Percentiles rank a stretch among this genome's conserved stretches.
phyloP scores from a whole-genome alignment of 208 protist species.

The Leishmania braziliensis region DNA sequence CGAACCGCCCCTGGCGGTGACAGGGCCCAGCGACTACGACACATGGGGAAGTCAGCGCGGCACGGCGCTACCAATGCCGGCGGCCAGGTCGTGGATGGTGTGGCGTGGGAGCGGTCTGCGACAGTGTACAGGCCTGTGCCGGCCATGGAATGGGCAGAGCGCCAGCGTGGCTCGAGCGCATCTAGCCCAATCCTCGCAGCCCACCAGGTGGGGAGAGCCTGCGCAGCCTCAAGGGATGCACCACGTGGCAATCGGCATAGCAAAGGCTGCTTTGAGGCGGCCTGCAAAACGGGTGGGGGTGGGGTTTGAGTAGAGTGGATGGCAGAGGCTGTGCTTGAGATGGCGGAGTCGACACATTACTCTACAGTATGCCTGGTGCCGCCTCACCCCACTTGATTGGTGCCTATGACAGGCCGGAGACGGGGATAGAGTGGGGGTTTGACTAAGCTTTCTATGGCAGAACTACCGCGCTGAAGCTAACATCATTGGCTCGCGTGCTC shows the following conservation, averaged over 20 bases:
- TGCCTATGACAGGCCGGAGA: too few species aligned
- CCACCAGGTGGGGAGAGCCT: background rate
- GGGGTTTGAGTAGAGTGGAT: background rate
- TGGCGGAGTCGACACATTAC: background rate
- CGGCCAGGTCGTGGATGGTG: background rate
- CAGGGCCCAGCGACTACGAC: background rate
- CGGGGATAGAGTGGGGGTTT: too few species aligned
- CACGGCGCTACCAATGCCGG: background rate
- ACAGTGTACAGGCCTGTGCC: background rate
- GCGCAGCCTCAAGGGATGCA: background rate
- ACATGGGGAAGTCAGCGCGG: background rate
- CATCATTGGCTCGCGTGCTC: too few species aligned
- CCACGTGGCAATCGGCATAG: background rate
- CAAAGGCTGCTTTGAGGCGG: background rate
- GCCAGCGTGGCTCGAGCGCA: background rate
- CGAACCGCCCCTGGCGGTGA: background rate
- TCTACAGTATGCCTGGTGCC: too few species aligned
- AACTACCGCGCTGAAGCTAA: too few species aligned
- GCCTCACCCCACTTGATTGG: too few species aligned
- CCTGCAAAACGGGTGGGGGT: background rate
- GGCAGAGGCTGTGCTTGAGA: background rate
- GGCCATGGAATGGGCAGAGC: background rate
- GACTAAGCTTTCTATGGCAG: too few species aligned
- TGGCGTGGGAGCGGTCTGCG: background rate
- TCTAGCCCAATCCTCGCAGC: background rate